Evolutionary conservation across 306 rosid genomes (phyloP), one percentile per base, ranked within the genome.

Genomic region (Vigna mungo): DNA sequence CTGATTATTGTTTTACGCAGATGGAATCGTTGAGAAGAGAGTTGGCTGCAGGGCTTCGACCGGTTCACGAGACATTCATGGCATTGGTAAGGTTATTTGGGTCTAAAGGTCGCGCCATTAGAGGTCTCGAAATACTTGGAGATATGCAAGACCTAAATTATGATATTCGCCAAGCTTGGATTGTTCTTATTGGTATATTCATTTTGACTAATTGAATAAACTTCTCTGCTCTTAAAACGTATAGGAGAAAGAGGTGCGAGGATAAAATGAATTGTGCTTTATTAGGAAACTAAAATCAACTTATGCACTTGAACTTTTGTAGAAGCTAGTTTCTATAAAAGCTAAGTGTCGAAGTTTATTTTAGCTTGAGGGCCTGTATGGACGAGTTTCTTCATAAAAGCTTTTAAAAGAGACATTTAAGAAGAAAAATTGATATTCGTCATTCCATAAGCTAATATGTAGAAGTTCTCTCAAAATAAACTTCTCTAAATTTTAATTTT

Each of bases 21-120:
- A 88, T 92, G 97, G 93, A 94, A 74, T 82, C 97, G 4, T 56
- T 94, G 72, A 88, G 95, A 53, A 86, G 96, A 74, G 97, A 92
- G 84, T 65, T 94, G 69, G 87, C 96, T 78, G 88, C 93, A 0
- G 98, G 98, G 54, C 89, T 94, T 80, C 87, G 93, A n/a, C 98
- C 98, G 16, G 84, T 94, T 44, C 98, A 89, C 0, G 96, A 94
- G 76, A 92, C 98, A 0, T 94, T 94, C 63, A 63, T 94, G 49
- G 92, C 97, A 0, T 74, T 94, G 85, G 72, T 89, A 25, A 88
- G 98, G 79, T 58, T 92, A 71, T 94, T 92, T 56, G 98, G 95
- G 2, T 82, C 89, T 9, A 90, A 88, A 80, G 98, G 98, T 18
- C 74, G 67, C 51, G 86, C 96, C 18, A 68, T 78, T 15, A 88